A percentile compares a stretch with the other conserved stretches of the same genome.
These are phyloP conservation scores for Fraxinus dipetala DNA, from an alignment of 305 asterid species.

Conservation along the genomic window DNA sequence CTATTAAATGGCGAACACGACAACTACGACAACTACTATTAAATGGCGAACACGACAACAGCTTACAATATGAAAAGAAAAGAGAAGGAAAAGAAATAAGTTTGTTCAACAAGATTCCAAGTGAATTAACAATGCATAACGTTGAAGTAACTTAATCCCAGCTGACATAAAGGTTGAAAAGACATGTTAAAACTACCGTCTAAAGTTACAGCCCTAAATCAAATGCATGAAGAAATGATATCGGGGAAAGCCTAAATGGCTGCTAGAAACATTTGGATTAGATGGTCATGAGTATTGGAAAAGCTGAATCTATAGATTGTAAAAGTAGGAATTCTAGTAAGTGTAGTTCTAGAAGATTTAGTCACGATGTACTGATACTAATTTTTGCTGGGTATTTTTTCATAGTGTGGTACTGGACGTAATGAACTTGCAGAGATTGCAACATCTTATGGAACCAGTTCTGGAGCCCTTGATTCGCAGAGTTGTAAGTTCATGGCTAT, in stretches of 20 bases:
- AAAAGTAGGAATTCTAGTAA: background rate
- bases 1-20: background rate
- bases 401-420: slow-evolving; percentile 75
- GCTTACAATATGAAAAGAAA: background rate
- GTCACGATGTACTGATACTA: background rate
- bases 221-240: background rate
- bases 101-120: background rate
- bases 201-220: background rate
- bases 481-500: slow-evolving; percentile 60
- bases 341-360: background rate
- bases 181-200: background rate
- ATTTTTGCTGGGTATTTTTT: slow-evolving; percentile 23
- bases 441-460: slow-evolving; percentile 67
- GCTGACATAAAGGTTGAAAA: background rate
- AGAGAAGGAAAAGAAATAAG: background rate
- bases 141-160: background rate
- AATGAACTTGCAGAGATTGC: slow-evolving; percentile 58
- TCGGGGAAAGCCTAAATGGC: background rate
- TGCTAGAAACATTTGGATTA: background rate
- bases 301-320: background rate
- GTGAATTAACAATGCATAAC: background rate
- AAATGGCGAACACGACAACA: no score
- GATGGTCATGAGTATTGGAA: background rate
- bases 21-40: no score
- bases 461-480: slow-evolving; percentile 89